Base-by-base conservation (phyloP, 345 rosid genomes). In the Camelina sativa region DNA sequence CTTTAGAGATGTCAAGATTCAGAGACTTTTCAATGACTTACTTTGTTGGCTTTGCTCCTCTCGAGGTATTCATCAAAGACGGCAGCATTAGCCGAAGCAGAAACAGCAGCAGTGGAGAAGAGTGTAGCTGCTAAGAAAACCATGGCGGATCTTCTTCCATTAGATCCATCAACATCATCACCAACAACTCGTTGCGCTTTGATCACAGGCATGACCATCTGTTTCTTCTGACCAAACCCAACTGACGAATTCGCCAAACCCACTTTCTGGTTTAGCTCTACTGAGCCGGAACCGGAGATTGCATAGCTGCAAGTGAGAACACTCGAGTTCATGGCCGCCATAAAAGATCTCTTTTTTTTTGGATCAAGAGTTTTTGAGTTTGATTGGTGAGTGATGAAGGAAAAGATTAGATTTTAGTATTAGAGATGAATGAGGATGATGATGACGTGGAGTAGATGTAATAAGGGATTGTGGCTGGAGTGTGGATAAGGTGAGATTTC, bases 401-500 rank as follows among this genome's bases (percentile, higher is more conserved):
- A 61, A 64, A 71, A 65, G 80, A 80, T 79, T 66, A 78, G 73
- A 59, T 72, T 78, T 63, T 72, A 59, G 81, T 72, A 66, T 65
- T 16, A 50, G 69, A 65, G 69, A 66, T 79, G 81, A 56, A 83
- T 63, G 84, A 79, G 63, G 76, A 77, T 67, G 83, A 80, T 77
- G 86, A 80, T 80, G 83, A 80, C 69, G 81, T 81, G 80, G 82
- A 51, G 0, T 52, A 19, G 20, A 59, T 61, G 73, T 59, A 65
- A 79, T 82, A 34, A 71, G 77, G 69, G 84, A 67, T 77, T 89
- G 96, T 89, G 97, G 97, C 62, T 71, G 86, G 87, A 80, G 86
- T 85, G 91, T 84, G 91, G 97, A 93, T 94, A 90, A 88, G 98
- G 96, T 88, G 84, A 86, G 95, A 94, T 94, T 87, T 86, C 96